Evolutionary conservation across 2,329 filamentous ascomycete species (phyloP).

Genomic region (Zymoseptoria passerinii): DNA sequence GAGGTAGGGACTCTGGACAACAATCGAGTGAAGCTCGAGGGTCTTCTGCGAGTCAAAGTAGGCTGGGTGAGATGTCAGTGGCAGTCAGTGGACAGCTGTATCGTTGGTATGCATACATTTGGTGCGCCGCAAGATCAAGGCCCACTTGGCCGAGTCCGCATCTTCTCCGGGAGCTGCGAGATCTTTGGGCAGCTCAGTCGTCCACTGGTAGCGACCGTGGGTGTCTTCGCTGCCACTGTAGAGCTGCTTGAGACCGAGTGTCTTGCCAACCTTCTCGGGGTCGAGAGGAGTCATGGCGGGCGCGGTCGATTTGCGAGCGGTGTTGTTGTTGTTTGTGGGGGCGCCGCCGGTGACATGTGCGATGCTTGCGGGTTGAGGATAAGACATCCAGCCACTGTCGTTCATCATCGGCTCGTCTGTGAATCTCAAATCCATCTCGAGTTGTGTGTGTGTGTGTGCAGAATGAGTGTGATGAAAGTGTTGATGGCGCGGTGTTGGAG

Average conservation of each 20-base stretch:
- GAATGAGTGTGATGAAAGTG: neutral
- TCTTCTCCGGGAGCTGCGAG: constrained; percentile 52
- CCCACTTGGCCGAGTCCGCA: constrained; percentile 53
- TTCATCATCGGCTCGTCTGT: neutral
- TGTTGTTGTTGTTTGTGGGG: neutral
- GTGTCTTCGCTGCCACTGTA: constrained; percentile 30
- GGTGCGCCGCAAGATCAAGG: constrained; percentile 50
- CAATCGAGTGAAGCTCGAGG: constrained; percentile 51
- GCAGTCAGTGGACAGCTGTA: neutral
- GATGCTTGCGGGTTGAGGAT: neutral
- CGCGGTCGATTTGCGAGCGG: neutral
- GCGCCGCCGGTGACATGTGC: neutral
- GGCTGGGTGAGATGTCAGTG: constrained; percentile 30
- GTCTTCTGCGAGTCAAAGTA: constrained; percentile 49
- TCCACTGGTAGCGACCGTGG: constrained; percentile 3
- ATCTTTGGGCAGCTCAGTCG: constrained; percentile 34
- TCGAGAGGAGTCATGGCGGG: neutral
- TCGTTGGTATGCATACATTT: neutral
- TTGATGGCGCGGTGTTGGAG: neutral
- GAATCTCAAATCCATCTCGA: neutral
- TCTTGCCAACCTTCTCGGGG: constrained; percentile 28
- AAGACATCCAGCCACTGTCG: neutral
- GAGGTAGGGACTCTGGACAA: constrained; percentile 55
- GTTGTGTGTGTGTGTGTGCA: neutral
- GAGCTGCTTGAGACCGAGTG: constrained; percentile 38